These are phyloP conservation scores for Salix caprea DNA, from an alignment of 345 rosid genomes.

Conservation along the genomic window DNA sequence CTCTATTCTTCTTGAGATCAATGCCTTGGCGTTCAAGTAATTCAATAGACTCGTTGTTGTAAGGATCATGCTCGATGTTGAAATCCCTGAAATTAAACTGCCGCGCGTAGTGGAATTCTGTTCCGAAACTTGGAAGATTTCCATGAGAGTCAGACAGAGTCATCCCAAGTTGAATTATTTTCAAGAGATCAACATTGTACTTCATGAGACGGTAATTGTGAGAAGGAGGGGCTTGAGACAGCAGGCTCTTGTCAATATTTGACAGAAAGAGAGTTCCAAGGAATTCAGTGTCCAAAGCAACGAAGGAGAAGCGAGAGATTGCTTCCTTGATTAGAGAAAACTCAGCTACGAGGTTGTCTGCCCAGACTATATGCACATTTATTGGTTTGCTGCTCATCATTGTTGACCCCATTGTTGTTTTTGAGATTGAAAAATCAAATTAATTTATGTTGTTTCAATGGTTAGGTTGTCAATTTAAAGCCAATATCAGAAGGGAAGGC, in stretches of 20 bases:
- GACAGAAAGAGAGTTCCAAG: neutral
- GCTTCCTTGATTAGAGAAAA: neutral
- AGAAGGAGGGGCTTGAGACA: neutral
- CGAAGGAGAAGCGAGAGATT: neutral
- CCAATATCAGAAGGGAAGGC: too few relatives aligned
- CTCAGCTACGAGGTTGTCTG: neutral
- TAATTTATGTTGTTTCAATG: too few relatives aligned
- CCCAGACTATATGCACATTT: neutral
- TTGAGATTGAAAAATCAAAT: too few relatives aligned
- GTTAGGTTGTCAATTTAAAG: too few relatives aligned
- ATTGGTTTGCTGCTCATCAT: too few relatives aligned
- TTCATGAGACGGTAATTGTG: neutral
- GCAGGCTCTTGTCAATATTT: neutral
- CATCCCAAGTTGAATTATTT: neutral
- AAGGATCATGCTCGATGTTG: neutral
- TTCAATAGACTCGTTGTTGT: neutral
- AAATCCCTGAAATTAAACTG: constrained; percentile 3
- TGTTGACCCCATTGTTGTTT: too few relatives aligned
- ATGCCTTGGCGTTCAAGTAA: neutral
- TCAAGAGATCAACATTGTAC: neutral
- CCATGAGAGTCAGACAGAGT: neutral
- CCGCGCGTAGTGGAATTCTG: neutral
- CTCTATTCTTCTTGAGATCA: neutral
- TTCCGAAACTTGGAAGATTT: neutral
- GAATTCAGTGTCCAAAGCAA: neutral